phyloP scores from a whole-genome alignment of 768 basidiomycete genomes.

The Psilocybe sp. region DNA sequence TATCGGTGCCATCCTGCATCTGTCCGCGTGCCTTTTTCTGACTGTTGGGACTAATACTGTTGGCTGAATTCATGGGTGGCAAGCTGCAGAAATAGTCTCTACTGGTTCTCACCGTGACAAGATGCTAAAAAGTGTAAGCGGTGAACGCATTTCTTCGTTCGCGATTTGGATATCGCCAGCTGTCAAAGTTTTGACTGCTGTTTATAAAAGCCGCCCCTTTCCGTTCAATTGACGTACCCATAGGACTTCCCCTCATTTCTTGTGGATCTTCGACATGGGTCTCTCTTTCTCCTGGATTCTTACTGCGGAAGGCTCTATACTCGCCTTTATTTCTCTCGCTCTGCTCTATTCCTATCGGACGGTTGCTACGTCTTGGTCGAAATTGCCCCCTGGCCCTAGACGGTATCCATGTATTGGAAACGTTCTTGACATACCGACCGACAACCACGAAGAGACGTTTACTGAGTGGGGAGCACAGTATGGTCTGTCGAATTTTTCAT shows the following conservation, averaged over 20 bases:
- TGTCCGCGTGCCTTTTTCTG: constrained; percentile 8
- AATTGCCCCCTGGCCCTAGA: constrained; percentile 46
- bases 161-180: constrained; percentile 23
- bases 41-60: constrained; percentile 5
- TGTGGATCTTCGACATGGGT: constrained; percentile 17
- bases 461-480: constrained; percentile 38
- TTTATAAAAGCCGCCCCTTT: constrained; percentile 20
- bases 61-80: constrained; percentile 15
- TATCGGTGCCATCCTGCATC: not conserved
- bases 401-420: constrained; percentile 47
- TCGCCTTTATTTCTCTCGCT: constrained; percentile 10
- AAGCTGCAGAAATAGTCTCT: constrained; percentile 13
- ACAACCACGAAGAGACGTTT: constrained; percentile 38
- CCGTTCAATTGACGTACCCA: constrained; percentile 9
- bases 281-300: constrained; percentile 12
- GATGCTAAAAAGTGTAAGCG: constrained; percentile 11
- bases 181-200: constrained; percentile 23
- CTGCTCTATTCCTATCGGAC: constrained; percentile 21
- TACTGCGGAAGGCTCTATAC: constrained; percentile 12
- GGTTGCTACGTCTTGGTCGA: constrained; percentile 19
- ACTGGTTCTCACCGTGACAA: constrained; percentile 15
- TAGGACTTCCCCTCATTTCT: constrained; percentile 14
- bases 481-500: constrained; percentile 29
- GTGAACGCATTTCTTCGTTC: constrained; percentile 14
- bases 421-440: constrained; percentile 38